Percentiles rank a stretch among this genome's conserved stretches.
These are phyloP conservation scores for Sclerotinia borealis DNA, from an alignment of 2,329 filamentous ascomycete genomes.

Conservation along the genomic window DNA sequence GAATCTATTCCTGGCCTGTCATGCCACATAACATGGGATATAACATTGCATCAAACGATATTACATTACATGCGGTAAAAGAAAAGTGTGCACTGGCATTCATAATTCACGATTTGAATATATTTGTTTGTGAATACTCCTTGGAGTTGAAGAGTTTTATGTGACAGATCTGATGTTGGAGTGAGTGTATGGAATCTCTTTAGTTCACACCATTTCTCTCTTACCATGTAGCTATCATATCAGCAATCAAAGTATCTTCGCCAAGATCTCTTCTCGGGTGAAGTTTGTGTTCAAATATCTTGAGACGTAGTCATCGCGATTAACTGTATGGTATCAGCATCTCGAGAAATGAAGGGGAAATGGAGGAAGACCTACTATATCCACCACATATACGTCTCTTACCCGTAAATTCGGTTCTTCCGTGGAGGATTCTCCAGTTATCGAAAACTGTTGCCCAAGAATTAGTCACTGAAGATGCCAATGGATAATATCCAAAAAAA, in stretches of 20 bases:
- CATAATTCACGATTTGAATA: no score
- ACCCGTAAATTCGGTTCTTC: constrained; percentile 75
- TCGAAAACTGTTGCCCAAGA: constrained; percentile 64
- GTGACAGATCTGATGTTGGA: no score
- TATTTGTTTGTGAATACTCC: no score
- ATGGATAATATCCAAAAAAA: not conserved
- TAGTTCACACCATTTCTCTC: no score
- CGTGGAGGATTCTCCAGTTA: constrained; percentile 92
- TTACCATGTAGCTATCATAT: not conserved
- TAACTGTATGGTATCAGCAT: constrained; percentile 45
- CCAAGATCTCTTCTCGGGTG: constrained; percentile 26
- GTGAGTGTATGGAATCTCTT: no score
- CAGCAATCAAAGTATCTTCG: constrained; percentile 25
- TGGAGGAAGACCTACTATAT: constrained; percentile 60
- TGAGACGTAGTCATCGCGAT: constrained; percentile 74
- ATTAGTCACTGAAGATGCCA: not conserved
- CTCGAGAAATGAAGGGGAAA: not conserved
- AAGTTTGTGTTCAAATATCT: constrained; percentile 68
- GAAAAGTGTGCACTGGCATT: no score
- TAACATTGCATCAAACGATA: no score
- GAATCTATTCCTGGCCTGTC: no score
- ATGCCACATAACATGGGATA: no score
- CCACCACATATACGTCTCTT: constrained; percentile 83
- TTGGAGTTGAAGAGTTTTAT: no score
- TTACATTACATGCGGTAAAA: no score